Evolutionary conservation across 345 rosid species (phyloP), one percentile per base, ranked within the genome.

Genomic region (Salix brachista): DNA sequence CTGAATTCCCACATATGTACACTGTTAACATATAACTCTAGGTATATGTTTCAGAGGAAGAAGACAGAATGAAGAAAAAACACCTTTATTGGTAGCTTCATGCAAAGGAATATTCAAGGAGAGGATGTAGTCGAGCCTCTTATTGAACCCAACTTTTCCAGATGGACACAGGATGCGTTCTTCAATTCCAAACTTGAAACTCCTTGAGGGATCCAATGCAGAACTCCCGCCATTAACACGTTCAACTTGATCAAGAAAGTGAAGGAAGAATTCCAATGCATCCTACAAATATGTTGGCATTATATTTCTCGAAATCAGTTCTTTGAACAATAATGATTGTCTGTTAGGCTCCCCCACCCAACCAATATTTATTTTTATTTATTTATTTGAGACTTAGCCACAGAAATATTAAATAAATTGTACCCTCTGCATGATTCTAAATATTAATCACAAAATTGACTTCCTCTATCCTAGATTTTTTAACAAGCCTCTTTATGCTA

Each of bases 121-220:
- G 70, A 96, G 97, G 87, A 90, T 91, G 82, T 89, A 88, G 80
- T 96, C 99, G 74, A 85, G 87, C 90, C 99, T 94, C 86, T 79
- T 92, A 82, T 88, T 94, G 71, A 90, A 94, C 32, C 93, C 85
- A 81, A 96, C 99, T 87, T 88, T 96, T 76, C 98, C 99, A 54
- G 98, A 94, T 71, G 96, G 81, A 87, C 98, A 96, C 79, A 83
- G 80, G 60, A 94, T 87, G 42, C 97, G 94, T 70, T 96, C 98
- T 84, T 96, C 99, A 77, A 96, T 86, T 79, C 98, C 99, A 90
- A 94, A 96, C 86, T 90, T 94, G 81, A 96, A 94, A 86, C 97
- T 82, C 88, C 88, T 89, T 7, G 98, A 86, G 42, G 97, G 97
- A 90, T 96, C 97, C 80, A 87, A 70, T 50, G 88, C 91, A 37